phyloP scores from a whole-genome alignment of 805 yeast species.

The Schwanniomyces occidentalis region DNA sequence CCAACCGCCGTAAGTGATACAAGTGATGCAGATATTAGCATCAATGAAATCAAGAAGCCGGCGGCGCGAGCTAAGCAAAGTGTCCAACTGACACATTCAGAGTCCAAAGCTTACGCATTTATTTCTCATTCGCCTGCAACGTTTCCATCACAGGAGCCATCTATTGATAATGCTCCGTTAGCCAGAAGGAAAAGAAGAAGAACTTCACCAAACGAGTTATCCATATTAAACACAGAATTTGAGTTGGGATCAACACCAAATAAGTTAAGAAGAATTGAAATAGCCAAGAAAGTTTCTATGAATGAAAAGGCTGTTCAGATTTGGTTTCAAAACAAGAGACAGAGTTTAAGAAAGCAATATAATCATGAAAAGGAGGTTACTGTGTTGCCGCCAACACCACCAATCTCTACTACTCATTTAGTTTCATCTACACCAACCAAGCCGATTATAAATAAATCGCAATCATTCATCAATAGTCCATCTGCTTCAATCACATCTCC shows the following conservation, averaged over 20 bases:
- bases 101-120: slow-evolving; percentile 64
- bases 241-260: slow-evolving; percentile 78
- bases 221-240: slow-evolving; percentile 80
- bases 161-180: slow-evolving; percentile 84
- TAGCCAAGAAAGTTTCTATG: slow-evolving; percentile 84
- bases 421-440: slow-evolving; percentile 28
- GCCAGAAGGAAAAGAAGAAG: slow-evolving; percentile 95
- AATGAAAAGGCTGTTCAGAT: slow-evolving; percentile 97
- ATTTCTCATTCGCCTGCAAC: slow-evolving; percentile 92
- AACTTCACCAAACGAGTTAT: slow-evolving; percentile 84
- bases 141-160: slow-evolving; percentile 78
- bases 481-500: slow-evolving; percentile 16
- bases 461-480: slow-evolving; percentile 22
- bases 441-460: slow-evolving; percentile 17
- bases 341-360: slow-evolving; percentile 61
- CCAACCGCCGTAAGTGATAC: slow-evolving; percentile 6
- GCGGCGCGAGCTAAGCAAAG: background rate
- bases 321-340: slow-evolving; percentile 97
- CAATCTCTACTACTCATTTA: slow-evolving; percentile 14
- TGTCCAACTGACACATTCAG: no score
- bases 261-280: slow-evolving; percentile 68
- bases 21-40: slow-evolving; percentile 6
- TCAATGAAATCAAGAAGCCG: slow-evolving; percentile 2
- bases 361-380: slow-evolving; percentile 40
- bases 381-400: slow-evolving; percentile 44